These are phyloP conservation scores for Nicotiana attenuata DNA, from an alignment of 257 asterid species.

Conservation along the genomic window DNA sequence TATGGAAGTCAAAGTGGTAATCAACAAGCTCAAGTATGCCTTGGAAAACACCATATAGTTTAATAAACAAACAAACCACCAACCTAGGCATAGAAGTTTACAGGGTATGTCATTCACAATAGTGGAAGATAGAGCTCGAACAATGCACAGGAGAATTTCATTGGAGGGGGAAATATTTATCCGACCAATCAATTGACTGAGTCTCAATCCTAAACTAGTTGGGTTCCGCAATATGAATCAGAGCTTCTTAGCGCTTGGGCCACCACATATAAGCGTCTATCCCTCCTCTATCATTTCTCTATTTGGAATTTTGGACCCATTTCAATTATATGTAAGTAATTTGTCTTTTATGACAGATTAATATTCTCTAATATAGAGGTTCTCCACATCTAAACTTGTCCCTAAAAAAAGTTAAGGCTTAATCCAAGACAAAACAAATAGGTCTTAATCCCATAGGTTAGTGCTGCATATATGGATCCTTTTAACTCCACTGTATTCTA, in stretches of 20 bases:
- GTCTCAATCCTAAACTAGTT: not conserved
- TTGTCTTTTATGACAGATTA: not conserved
- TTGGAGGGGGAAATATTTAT: not conserved
- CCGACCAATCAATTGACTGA: not conserved
- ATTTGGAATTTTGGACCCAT: not conserved
- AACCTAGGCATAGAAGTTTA: not conserved
- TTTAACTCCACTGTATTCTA: not conserved
- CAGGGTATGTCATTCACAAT: not conserved
- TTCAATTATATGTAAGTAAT: not conserved
- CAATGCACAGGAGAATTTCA: not conserved
- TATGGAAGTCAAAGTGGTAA: not conserved
- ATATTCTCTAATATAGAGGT: not conserved
- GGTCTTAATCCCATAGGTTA: not conserved
- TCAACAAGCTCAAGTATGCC: not conserved
- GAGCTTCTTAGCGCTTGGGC: not conserved
- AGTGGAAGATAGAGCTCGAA: not conserved
- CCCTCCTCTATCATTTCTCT: not conserved
- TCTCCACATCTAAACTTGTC: not conserved
- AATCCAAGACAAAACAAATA: not conserved
- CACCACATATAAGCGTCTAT: not conserved
- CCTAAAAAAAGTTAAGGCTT: no score
- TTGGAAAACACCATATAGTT: not conserved
- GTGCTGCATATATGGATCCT: no score
- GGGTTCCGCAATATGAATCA: not conserved
- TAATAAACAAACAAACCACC: not conserved